These are phyloP conservation scores for Saturnispora quitensis DNA, from an alignment of 805 yeast genomes.

Conservation along the genomic window DNA sequence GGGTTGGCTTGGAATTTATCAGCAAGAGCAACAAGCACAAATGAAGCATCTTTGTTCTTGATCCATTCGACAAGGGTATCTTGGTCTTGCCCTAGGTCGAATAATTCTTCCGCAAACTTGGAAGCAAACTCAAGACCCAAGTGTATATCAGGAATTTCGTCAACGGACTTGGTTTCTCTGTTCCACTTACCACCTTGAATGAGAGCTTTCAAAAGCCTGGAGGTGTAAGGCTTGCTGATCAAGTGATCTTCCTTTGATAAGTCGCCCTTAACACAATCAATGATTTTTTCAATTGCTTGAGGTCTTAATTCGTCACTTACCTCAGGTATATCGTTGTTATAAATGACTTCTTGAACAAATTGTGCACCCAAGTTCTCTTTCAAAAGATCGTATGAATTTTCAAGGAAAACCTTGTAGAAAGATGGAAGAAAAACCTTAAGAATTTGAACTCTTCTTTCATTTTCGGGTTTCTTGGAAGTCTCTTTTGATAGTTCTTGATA, in stretches of 20 bases:
- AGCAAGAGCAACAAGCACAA: conserved; percentile 70
- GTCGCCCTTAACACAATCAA: conserved; percentile 57
- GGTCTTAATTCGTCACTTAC: conserved; percentile 24
- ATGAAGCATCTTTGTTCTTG: conserved; percentile 54
- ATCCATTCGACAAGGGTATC: conserved; percentile 58
- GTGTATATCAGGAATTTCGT: conserved; percentile 34
- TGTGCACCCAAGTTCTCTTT: conserved; percentile 77
- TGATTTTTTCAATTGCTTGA: conserved; percentile 46
- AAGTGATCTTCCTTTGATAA: conserved; percentile 59
- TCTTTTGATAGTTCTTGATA: conserved; percentile 53
- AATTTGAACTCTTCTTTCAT: conserved; percentile 64
- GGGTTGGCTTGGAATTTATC: conserved; percentile 48
- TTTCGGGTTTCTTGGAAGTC: conserved; percentile 82
- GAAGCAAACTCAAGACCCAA: conserved; percentile 54
- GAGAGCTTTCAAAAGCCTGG: conserved; percentile 64
- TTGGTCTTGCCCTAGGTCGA: conserved; percentile 44
- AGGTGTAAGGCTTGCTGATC: conserved; percentile 59
- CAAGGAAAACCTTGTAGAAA: conserved; percentile 46
- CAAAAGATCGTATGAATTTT: conserved; percentile 43
- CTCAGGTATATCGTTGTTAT: conserved; percentile 35
- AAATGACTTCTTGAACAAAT: conserved; percentile 64
- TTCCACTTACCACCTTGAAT: conserved; percentile 85
- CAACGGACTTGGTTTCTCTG: conserved; percentile 46
- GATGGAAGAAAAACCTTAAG: conserved; percentile 55
- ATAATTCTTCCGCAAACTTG: conserved; percentile 33